Conservation (phyloP, 495 filamentous ascomycete species). For the Friedmanniomyces endolithicus region DNA sequence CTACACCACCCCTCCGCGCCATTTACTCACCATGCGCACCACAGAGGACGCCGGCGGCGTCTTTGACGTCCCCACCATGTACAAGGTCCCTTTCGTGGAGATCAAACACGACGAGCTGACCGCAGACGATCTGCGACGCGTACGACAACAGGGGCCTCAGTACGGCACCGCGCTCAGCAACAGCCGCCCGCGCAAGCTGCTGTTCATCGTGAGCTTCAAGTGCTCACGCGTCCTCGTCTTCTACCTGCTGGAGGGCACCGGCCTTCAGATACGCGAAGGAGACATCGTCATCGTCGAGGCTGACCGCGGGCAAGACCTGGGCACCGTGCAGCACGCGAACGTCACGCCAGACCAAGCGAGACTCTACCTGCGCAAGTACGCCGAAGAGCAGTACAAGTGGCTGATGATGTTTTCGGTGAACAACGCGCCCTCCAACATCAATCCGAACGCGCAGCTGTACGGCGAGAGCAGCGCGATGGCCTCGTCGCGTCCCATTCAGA, state of each 20-base stretch:
- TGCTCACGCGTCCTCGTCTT: constrained; percentile 89
- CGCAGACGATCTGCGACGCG: not conserved
- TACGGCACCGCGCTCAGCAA: not conserved
- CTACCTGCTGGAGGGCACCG: constrained; percentile 89
- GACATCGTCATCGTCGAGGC: constrained; percentile 96
- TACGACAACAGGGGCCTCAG: not conserved
- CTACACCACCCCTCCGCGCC: not conserved
- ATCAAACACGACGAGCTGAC: constrained; percentile 2
- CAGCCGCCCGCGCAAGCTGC: constrained; percentile 6
- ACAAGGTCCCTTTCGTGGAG: constrained; percentile 16
- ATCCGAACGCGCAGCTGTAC: constrained; percentile 19
- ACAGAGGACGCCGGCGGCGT: not conserved
- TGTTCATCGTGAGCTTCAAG: constrained; percentile 88
- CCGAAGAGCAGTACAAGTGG: constrained; percentile 89
- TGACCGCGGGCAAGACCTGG: constrained; percentile 88
- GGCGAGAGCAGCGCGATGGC: constrained; percentile 8
- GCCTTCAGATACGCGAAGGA: constrained; percentile 74
- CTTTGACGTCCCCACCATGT: constrained; percentile 10
- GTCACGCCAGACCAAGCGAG: constrained; percentile 74
- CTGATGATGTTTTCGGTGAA: constrained; percentile 69
- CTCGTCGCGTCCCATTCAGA: constrained; percentile 3
- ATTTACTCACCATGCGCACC: not conserved
- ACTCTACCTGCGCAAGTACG: constrained; percentile 74
- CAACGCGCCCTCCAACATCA: constrained; percentile 13
- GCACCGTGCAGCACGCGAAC: constrained; percentile 77